A percentile compares a stretch with the other conserved stretches of the same genome.
Evolutionary conservation across 495 filamentous ascomycete genomes (phyloP).

Genomic region (Aspergillus mulundensis): DNA sequence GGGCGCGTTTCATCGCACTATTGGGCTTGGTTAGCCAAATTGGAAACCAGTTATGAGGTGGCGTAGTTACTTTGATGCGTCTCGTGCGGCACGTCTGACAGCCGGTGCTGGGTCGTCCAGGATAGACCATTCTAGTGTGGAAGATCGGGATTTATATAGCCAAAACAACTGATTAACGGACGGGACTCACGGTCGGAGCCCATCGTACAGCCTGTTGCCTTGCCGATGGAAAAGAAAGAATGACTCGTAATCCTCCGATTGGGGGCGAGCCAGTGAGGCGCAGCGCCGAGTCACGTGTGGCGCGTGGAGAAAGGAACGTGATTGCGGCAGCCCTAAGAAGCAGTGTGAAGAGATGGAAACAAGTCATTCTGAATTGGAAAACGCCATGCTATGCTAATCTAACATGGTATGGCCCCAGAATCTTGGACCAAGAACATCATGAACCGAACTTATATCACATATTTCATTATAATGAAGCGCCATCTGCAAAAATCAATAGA

Average conservation of each 20-base stretch:
- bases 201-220: not conserved
- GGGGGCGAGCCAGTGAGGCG: too few species aligned
- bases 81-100: slow-evolving; percentile 63
- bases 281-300: not conserved
- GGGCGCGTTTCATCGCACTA: slow-evolving; percentile 51
- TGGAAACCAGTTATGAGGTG: not conserved
- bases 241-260: not conserved
- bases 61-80: slow-evolving; percentile 52
- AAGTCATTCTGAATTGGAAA: not conserved
- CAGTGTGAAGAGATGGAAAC: not conserved
- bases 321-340: slow-evolving; percentile 3
- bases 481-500: not conserved
- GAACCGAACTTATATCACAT: slow-evolving; percentile 8
- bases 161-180: not conserved
- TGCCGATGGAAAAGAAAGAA: not conserved
- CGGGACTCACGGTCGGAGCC: not conserved
- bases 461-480: slow-evolving; percentile 19
- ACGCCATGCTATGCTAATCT: slow-evolving; percentile 1
- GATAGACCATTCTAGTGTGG: slow-evolving; percentile 57
- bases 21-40: slow-evolving; percentile 1
- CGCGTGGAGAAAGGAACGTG: slow-evolving; percentile 1
- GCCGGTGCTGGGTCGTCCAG: slow-evolving; percentile 66
- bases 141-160: not conserved
- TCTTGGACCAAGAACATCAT: not conserved
- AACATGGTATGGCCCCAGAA: not conserved